phyloP scores from a whole-genome alignment of 2,329 filamentous ascomycete species.

The Neonectria faginata region DNA sequence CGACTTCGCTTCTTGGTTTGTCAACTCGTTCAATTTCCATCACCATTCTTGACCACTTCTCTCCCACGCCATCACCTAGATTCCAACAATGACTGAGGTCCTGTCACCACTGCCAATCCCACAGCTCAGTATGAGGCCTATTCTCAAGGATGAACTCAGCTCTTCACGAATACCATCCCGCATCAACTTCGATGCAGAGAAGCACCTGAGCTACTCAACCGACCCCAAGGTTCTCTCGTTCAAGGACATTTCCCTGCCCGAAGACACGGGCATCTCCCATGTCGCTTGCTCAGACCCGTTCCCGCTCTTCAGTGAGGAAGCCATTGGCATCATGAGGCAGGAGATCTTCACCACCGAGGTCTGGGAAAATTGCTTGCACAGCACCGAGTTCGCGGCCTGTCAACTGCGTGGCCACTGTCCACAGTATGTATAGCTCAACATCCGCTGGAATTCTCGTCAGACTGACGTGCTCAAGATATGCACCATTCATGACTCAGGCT shows the following conservation, averaged over 20 bases:
- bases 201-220: not conserved
- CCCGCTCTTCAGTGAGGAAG: not conserved
- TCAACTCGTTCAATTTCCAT: too few species aligned
- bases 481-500: constrained; percentile 3
- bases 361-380: constrained; percentile 8
- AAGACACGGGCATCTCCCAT: not conserved
- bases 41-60: not conserved
- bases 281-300: constrained; percentile 3
- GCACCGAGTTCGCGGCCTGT: constrained; percentile 4
- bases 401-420: constrained; percentile 3
- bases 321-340: not conserved
- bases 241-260: not conserved
- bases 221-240: not conserved
- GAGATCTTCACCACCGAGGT: constrained; percentile 7
- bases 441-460: not conserved
- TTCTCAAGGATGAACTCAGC: not conserved
- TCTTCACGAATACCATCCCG: not conserved
- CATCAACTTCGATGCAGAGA: not conserved
- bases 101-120: not conserved
- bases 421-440: not conserved
- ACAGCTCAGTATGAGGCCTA: not conserved
- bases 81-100: constrained; percentile 2
- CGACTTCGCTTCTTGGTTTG: not conserved
- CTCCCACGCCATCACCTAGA: too few species aligned
- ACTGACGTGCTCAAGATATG: not conserved